Percentiles rank a stretch among this genome's conserved stretches.
Evolutionary conservation across 441 rosid genomes (phyloP).

Genomic region (Eutrema salsugineum): DNA sequence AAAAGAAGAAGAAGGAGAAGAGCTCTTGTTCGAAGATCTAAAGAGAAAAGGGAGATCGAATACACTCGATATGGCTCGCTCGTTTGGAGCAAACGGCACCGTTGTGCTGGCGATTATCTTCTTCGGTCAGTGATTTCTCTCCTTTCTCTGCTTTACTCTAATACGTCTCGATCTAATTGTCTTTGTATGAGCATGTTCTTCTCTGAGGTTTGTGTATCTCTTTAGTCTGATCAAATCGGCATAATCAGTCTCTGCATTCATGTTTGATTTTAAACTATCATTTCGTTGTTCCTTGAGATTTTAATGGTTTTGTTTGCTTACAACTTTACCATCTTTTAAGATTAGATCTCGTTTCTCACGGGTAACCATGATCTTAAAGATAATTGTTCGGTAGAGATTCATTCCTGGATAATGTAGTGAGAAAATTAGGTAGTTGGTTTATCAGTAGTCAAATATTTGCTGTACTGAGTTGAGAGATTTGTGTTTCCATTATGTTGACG

Average conservation of each 20-base stretch:
- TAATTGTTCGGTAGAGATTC: not conserved
- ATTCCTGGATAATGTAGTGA: not conserved
- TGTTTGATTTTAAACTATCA: not conserved
- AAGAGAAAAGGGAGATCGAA: not conserved
- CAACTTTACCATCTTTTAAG: not conserved
- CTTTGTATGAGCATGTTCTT: not conserved
- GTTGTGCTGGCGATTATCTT: slow-evolving; percentile 11
- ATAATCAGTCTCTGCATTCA: not conserved
- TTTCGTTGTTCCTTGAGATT: not conserved
- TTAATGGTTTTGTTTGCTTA: not conserved
- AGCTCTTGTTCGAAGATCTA: not conserved
- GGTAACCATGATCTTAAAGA: not conserved
- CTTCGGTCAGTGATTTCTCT: not conserved
- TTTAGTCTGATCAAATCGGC: not conserved
- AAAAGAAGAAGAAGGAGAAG: not conserved
- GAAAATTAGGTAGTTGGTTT: not conserved
- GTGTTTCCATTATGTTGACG: not conserved
- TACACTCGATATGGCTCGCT: slow-evolving; percentile 7
- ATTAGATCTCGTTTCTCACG: not conserved
- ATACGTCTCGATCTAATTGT: not conserved
- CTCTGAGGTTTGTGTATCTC: not conserved
- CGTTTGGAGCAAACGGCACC: slow-evolving; percentile 11
- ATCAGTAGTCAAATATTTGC: not conserved
- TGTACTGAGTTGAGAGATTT: not conserved
- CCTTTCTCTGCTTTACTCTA: not conserved